phyloP scores from a whole-genome alignment of 176 grass and related monocot species.

The Carex cristatella region DNA sequence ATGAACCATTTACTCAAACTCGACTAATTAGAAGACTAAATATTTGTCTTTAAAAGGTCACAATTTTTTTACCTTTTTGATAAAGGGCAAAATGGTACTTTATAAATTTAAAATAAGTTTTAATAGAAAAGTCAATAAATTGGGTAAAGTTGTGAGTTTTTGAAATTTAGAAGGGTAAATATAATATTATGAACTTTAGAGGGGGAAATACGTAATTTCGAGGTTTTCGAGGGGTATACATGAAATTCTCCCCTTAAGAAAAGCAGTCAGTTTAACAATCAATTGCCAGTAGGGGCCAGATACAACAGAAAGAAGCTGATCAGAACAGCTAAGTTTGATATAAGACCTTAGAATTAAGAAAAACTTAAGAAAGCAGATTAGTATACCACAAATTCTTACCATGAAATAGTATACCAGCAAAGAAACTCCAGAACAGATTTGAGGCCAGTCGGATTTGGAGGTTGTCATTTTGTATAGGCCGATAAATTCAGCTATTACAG shows the following conservation, averaged over 20 bases:
- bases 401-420: constrained; percentile 81
- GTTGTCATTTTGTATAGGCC: constrained; percentile 81
- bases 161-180: too few relatives aligned
- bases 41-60: too few relatives aligned
- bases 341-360: neutral
- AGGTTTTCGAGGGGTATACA: too few relatives aligned
- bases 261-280: neutral
- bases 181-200: too few relatives aligned
- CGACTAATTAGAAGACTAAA: too few relatives aligned
- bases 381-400: constrained; percentile 53
- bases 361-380: neutral
- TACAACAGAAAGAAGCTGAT: neutral
- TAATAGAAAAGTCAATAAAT: too few relatives aligned
- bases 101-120: too few relatives aligned
- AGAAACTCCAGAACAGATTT: constrained; percentile 77
- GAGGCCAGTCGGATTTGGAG: constrained; percentile 66
- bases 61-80: too few relatives aligned
- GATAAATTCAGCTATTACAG: constrained; percentile 75
- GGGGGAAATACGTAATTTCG: too few relatives aligned
- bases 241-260: neutral
- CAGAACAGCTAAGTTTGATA: neutral
- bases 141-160: too few relatives aligned
- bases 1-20: too few relatives aligned
- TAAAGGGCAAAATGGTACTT: too few relatives aligned
- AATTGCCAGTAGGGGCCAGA: neutral